Evolutionary conservation across 108 stramenopile species (phyloP), one percentile per base, ranked within the genome.

Genomic region (Discostella pseudostelligera): DNA sequence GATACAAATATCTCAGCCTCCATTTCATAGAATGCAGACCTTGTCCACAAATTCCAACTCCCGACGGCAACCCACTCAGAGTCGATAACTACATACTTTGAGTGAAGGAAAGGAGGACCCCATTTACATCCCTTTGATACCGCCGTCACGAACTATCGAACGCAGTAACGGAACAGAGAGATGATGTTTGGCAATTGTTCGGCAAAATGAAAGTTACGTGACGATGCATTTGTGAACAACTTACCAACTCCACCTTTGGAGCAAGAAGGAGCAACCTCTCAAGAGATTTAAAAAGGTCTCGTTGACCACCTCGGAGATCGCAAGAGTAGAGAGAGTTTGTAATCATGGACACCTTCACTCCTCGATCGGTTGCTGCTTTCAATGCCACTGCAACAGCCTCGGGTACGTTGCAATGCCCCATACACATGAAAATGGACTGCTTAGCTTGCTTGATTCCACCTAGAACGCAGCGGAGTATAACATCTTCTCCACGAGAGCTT

Each of bases 41-140:
- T 54, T 19, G 37, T 42, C 69, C 69, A 70, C 62, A 70, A 35
- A 45, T 70, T 70, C 69, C 69, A 70, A 39, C 39, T 43, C 28
- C 69, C 69, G 9, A 28, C 35, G 17, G 63, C 64, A 14, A 56
- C 46, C 69, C 69, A 70, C 13, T 20, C 35, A n/a, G 62, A 56
- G 54, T 70, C 69, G 17, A 70, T 39, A 14, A 70, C 62, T 21
- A 70, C 50, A 65, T 70, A 70, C 63, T 70, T 70, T 9, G 69
- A 64, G 63, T 70, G 69, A 3, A 70, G 37, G 53, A 70, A 70
- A 8, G 69, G 63, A 32, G 69, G 69, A 21, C 29, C 51, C 17
- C 28, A 26, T 19, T 29, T 25, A 22, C 26, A 26, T 8, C 39
- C 59, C n/a, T 45, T 25, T 55, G 29, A 32, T 14, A 64, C 9